phyloP scores from a whole-genome alignment of 2,329 filamentous ascomycete genomes.

The Fusarium marasasianum region DNA sequence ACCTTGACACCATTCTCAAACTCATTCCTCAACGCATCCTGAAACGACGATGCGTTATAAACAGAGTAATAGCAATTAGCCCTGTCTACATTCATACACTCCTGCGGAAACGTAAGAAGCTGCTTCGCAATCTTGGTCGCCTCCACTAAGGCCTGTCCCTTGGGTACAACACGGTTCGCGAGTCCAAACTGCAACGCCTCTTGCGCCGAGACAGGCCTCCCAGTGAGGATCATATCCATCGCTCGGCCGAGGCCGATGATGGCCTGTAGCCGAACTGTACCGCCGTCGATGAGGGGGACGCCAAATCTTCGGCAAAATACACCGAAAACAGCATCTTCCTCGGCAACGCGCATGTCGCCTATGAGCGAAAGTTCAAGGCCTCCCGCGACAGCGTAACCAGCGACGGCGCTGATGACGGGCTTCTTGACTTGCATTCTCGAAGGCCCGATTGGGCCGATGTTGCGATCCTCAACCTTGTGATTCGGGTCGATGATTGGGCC shows the following conservation, averaged over 20 bases:
- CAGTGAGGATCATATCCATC: constrained; percentile 17
- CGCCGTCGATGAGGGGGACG: constrained; percentile 14
- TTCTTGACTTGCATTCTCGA: constrained; percentile 7
- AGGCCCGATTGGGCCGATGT: not conserved
- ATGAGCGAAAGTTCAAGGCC: constrained; percentile 4
- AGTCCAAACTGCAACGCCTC: constrained; percentile 18
- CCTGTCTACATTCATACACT: constrained; percentile 9
- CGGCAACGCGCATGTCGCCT: constrained; percentile 4
- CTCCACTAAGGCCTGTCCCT: constrained; percentile 1
- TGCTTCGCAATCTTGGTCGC: constrained; percentile 18
- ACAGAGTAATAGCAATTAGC: constrained; percentile 2
- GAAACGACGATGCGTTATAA: not conserved
- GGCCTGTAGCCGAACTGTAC: constrained; percentile 11
- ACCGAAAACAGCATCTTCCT: constrained; percentile 2
- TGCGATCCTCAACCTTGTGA: not conserved
- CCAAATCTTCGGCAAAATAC: constrained; percentile 16
- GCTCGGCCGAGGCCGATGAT: constrained; percentile 6
- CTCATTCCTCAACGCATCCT: constrained; percentile 18
- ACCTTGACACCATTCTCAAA: constrained; percentile 11
- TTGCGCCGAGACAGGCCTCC: not conserved
- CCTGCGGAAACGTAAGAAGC: not conserved
- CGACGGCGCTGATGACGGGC: constrained; percentile 5
- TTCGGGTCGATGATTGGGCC: not conserved
- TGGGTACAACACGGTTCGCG: not conserved
- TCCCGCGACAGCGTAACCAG: constrained; percentile 5